Evolutionary conservation across 2,329 filamentous ascomycete species (phyloP).

Genomic region (Laburnicola sp.): DNA sequence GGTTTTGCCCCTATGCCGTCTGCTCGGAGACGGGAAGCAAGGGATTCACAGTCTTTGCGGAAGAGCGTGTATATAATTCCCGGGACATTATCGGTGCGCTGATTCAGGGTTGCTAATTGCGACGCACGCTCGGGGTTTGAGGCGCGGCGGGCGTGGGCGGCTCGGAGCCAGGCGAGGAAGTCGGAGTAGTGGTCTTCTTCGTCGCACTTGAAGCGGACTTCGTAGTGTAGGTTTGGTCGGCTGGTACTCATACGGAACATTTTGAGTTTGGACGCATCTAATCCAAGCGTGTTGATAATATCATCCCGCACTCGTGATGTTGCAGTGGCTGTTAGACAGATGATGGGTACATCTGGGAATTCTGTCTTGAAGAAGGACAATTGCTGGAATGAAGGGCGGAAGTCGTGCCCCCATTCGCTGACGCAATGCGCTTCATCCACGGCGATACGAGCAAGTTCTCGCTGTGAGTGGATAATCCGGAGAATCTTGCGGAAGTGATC

Average conservation of each 20-base stretch:
- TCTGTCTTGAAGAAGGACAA: conserved; percentile 82
- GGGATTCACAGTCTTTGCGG: conserved; percentile 71
- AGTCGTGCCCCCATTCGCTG: conserved; percentile 97
- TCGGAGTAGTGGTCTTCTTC: conserved; percentile 74
- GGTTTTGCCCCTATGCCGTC: conserved; percentile 74
- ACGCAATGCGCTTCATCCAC: conserved; percentile 97
- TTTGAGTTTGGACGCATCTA: conserved; percentile 66
- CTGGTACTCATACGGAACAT: conserved; percentile 83
- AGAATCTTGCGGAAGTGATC: conserved; percentile 77
- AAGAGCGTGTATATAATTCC: conserved; percentile 82
- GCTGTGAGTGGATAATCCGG: conserved; percentile 73
- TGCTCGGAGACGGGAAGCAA: conserved; percentile 66
- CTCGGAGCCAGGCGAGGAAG: conserved; percentile 74
- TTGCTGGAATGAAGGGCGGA: conserved; percentile 87
- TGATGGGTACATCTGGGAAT: conserved; percentile 85
- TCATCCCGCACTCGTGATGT: conserved; percentile 80
- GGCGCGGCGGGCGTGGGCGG: conserved; percentile 71
- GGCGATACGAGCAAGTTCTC: conserved; percentile 82
- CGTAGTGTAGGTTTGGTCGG: conserved; percentile 85
- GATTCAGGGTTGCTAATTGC: conserved; percentile 58
- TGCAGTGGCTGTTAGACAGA: conserved; percentile 89
- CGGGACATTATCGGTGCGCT: conserved; percentile 65
- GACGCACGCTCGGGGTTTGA: conserved; percentile 58
- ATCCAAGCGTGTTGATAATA: conserved; percentile 72
- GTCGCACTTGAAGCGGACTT: conserved; percentile 80